These are phyloP conservation scores for Turritis glabra DNA, from an alignment of 345 rosid genomes.

Conservation along the genomic window DNA sequence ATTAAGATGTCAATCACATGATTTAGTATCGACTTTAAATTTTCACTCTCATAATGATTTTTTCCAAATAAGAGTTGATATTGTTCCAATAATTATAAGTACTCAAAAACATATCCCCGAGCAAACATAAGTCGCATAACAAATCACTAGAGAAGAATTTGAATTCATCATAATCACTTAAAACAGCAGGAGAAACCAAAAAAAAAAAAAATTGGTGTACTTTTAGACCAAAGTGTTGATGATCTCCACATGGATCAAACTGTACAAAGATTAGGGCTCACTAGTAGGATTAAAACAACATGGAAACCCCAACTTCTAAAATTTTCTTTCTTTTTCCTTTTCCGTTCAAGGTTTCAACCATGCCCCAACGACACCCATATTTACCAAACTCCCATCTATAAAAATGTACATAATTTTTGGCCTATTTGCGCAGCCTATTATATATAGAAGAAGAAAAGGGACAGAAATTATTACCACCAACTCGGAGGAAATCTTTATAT, in stretches of 20 bases:
- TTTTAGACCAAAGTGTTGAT: conserved; percentile 22
- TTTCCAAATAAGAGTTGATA: not conserved
- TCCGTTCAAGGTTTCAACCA: conserved; percentile 20
- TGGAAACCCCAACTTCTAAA: conserved; percentile 20
- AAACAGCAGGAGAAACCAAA: conserved; percentile 7
- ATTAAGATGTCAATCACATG: conserved; percentile 13
- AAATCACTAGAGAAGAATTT: conserved; percentile 17
- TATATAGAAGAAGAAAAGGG: not conserved
- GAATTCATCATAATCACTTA: not conserved
- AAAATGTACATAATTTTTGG: conserved; percentile 19
- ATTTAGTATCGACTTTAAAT: not conserved
- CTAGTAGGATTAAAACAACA: conserved; percentile 28
- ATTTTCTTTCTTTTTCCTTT: not conserved
- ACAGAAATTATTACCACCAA: conserved; percentile 28
- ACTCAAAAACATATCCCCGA: not conserved
- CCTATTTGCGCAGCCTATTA: not conserved
- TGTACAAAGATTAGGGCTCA: conserved; percentile 36
- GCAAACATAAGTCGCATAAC: not conserved
- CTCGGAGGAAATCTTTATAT: conserved; percentile 24
- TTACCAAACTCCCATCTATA: conserved; percentile 27
- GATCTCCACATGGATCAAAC: conserved; percentile 26
- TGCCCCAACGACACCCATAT: conserved; percentile 21
- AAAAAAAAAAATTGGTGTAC: not conserved
- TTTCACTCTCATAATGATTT: not conserved
- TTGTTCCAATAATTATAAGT: not conserved